phyloP scores from a whole-genome alignment of 176 grass and related monocot species.

The Cocos nucifera region DNA sequence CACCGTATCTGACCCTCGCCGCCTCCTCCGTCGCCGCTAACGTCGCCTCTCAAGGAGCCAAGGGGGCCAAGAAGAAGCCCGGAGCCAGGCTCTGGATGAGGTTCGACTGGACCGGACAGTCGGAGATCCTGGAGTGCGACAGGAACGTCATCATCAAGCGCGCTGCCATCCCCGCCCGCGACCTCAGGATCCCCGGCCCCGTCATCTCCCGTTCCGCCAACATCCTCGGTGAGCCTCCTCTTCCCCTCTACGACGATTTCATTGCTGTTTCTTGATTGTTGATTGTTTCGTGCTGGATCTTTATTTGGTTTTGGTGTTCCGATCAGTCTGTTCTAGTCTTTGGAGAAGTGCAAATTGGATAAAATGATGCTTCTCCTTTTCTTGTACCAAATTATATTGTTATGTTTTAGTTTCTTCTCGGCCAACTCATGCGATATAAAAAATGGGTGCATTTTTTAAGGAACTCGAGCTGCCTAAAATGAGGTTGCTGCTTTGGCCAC shows the following conservation, averaged over 20 bases:
- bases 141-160: constrained; percentile 70
- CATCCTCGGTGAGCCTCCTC: constrained; percentile 64
- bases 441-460: no score
- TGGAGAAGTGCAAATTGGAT: no score
- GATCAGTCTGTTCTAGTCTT: no score
- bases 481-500: no score
- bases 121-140: constrained; percentile 72
- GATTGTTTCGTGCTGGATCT: not conserved
- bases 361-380: no score
- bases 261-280: not conserved
- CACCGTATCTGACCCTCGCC: constrained; percentile 4
- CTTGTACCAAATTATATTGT: no score
- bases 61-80: constrained; percentile 54
- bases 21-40: constrained; percentile 2
- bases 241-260: not conserved
- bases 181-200: constrained; percentile 75
- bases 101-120: constrained; percentile 52
- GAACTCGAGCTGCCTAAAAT: no score
- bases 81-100: constrained; percentile 72
- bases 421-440: no score
- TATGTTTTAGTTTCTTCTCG: no score
- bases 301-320: no score
- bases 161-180: constrained; percentile 53
- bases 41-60: not conserved
- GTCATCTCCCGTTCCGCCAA: constrained; percentile 86